phyloP scores from a whole-genome alignment of 257 asterid genomes.

The Solanum corneliomulleri region DNA sequence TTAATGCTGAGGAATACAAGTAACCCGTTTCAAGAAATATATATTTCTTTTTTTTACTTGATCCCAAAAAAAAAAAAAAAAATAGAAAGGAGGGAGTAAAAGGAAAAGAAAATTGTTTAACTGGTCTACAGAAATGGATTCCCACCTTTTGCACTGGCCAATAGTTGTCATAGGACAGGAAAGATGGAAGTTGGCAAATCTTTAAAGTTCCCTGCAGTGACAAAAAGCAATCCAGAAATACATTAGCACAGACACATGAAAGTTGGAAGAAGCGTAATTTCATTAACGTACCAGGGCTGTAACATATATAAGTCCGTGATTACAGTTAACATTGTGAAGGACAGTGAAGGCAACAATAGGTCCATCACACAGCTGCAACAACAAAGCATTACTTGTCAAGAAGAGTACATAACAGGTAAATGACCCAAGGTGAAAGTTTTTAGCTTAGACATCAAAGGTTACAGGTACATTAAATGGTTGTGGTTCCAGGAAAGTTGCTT shows the following conservation, averaged over 20 bases:
- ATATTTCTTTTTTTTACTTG: no score
- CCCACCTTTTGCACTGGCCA: conserved; percentile 95
- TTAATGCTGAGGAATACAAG: neutral
- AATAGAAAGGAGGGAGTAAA: neutral
- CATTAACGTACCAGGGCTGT: conserved; percentile 63
- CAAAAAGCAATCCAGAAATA: neutral
- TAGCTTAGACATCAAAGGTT: neutral
- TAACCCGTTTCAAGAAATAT: no score
- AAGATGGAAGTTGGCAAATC: conserved; percentile 87
- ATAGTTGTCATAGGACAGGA: conserved; percentile 61
- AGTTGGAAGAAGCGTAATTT: neutral
- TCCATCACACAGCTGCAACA: conserved; percentile 84
- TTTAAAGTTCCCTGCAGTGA: conserved; percentile 69
- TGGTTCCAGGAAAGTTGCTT: neutral
- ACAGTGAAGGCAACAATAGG: conserved; percentile 89
- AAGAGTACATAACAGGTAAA: neutral
- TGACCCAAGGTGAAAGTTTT: neutral
- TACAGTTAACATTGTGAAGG: conserved; percentile 92
- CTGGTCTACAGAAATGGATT: neutral
- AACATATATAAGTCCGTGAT: conserved; percentile 83
- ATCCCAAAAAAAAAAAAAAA: no score
- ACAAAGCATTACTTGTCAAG: neutral
- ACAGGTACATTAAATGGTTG: neutral
- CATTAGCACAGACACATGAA: neutral
- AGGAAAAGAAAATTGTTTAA: neutral